Evolutionary conservation across 306 rosid genomes (phyloP), one percentile per base, ranked within the genome.

Genomic region (Trifolium pratense): DNA sequence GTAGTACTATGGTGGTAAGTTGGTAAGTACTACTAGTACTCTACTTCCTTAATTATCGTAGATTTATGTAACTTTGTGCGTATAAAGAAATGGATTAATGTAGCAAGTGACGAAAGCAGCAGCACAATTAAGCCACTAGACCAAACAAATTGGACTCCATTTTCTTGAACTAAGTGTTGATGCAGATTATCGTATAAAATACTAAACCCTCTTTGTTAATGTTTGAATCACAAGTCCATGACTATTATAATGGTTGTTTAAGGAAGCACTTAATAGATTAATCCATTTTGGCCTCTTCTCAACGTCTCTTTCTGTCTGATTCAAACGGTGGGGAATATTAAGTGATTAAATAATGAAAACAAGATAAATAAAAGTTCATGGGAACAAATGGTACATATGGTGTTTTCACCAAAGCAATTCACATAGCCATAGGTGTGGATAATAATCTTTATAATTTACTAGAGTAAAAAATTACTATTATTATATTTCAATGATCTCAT

Each of bases 21-120:
- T n/a, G n/a, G n/a, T n/a, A n/a, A n/a, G n/a, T n/a, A n/a, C n/a
- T n/a, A n/a, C n/a, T n/a, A n/a, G n/a, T n/a, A 36, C 39, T 36
- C 51, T 45, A 48, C 18, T 15, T 48, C 20, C 20, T 16, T 49
- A 2, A 2, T 39, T 39, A 39, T 10, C 13, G 45, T 49, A 67
- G 77, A 39, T 71, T 76, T 12, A 34, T 52, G n/a, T 17, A 26
- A 60, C 18, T 60, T 48, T 67, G 77, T 63, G 43, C 18, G 21
- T 63, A 68, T 80, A 78, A 76, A 39, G 1, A 46, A 61, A 51
- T 53, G 64, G 37, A 31, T 0, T 31, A 53, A 51, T 48, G 39
- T 8, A 34, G 46, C 61, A 26, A 77, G 73, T 85, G 95, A 87
- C 86, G 90, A 80, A 63, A 74, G 89, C 87, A 74, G 37, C 25